These are phyloP conservation scores for Daldinia caldariorum DNA, from an alignment of 495 filamentous ascomycete species.

Conservation along the genomic window DNA sequence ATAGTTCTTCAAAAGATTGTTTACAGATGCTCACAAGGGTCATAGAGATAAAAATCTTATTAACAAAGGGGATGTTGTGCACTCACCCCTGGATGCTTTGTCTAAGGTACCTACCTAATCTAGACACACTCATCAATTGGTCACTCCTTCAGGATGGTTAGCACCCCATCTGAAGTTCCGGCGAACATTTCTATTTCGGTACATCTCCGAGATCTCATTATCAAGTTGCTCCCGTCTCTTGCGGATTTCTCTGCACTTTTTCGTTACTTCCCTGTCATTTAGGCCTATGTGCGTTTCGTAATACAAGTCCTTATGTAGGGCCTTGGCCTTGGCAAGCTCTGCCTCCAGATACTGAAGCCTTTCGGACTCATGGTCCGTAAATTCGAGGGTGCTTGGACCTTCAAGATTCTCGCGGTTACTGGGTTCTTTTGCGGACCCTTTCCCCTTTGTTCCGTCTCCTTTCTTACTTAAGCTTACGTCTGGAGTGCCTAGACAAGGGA, in stretches of 20 bases:
- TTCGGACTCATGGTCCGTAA: slow-evolving; percentile 26
- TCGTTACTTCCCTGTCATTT: background rate
- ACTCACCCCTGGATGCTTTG: background rate
- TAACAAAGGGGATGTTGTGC: background rate
- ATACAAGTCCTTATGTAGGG: slow-evolving; percentile 11
- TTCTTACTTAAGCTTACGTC: background rate
- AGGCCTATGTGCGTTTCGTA: slow-evolving; percentile 4
- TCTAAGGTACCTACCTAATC: background rate
- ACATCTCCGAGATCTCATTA: slow-evolving; percentile 20
- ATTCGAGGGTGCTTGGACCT: slow-evolving; percentile 12
- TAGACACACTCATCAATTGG: slow-evolving; percentile 23
- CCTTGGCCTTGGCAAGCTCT: slow-evolving; percentile 3
- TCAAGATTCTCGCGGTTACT: background rate
- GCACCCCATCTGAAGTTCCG: slow-evolving; percentile 30
- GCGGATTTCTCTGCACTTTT: slow-evolving; percentile 8
- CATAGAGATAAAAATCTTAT: background rate
- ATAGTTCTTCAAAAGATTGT: background rate
- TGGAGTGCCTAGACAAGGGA: background rate
- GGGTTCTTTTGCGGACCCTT: background rate
- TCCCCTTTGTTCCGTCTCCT: background rate
- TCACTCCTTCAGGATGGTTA: slow-evolving; percentile 10
- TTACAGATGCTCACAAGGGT: background rate
- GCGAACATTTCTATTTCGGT: slow-evolving; percentile 14
- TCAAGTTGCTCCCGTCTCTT: slow-evolving; percentile 9
- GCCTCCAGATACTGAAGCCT: slow-evolving; percentile 10